Base-by-base conservation (phyloP, 129 eudicot genomes). In the Centrapalus pauciflorus region DNA sequence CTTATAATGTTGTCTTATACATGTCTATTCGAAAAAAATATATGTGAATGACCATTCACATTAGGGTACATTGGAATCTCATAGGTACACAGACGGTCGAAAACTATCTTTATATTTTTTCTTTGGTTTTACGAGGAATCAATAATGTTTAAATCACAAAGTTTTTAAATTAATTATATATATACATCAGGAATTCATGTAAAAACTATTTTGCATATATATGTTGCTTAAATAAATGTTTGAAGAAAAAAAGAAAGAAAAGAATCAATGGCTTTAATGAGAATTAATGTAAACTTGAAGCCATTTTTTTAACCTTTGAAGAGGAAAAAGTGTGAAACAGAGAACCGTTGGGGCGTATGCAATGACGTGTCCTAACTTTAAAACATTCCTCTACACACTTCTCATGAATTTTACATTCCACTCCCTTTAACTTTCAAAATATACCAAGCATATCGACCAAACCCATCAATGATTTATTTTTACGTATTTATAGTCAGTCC, bases 281-380 rank as follows among this genome's bases (percentile, higher is more conserved):
- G 60, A 55, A 55, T 30, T 55, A 74, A 66, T 43, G 57, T 54
- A 35, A 74, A 74, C 49, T 56, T 52, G 58, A 74, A 66, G 67
- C 51, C 58, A 56, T 57, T 57, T 30, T 73, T 23, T 61, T 61
- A 32, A 21, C 7, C 74, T 30, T 55, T 57, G 61, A 57, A 75
- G 73, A 81, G 37, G 78, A 60, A 69, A 26, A 54, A 60, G 69
- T 34, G 54, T 49, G 55, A 37, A 52, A 68, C 40, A 69, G 80
- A 76, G 61, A 69, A 76, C 71, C 81, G 81, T 76, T 76, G 76
- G 61, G 66, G 40, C 69, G 71, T 69, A 52, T 43, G 77, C 64
- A 51, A 62, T 69, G 76, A 76, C 81, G 81, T 76, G 76, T 43
- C 46, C 76, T 29, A 61, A 29, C 58, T 48, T 48, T 45, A 32